These are phyloP conservation scores for Microsporum canis DNA, from an alignment of 2,329 filamentous ascomycete genomes.

Conservation along the genomic window DNA sequence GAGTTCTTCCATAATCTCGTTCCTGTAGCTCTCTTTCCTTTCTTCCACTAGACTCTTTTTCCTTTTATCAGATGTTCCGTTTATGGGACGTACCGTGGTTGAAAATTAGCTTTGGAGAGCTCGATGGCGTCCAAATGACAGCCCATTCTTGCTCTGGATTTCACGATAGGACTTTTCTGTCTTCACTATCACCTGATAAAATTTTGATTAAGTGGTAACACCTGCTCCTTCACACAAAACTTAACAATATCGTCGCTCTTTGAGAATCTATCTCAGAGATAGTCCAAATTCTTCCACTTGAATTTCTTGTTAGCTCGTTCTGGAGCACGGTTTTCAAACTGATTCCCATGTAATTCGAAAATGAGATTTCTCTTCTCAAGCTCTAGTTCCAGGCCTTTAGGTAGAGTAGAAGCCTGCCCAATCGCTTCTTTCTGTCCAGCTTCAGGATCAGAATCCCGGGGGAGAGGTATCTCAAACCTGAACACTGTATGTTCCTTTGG, in stretches of 20 bases:
- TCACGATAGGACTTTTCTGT: too few species aligned
- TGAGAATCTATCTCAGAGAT: slow-evolving; percentile 45
- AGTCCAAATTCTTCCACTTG: slow-evolving; percentile 67
- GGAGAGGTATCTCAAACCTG: slow-evolving; percentile 55
- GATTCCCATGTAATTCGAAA: slow-evolving; percentile 79
- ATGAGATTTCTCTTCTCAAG: slow-evolving; percentile 41
- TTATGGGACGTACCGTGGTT: background rate
- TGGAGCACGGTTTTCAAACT: slow-evolving; percentile 69
- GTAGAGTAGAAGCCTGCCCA: background rate
- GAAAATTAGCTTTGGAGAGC: too few species aligned
- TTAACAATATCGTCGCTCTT: background rate
- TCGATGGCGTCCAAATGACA: too few species aligned
- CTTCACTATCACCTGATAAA: too few species aligned
- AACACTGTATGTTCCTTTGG: slow-evolving; percentile 90
- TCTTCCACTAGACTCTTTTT: background rate
- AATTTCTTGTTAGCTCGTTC: slow-evolving; percentile 88
- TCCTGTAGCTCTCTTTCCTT: background rate
- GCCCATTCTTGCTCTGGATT: too few species aligned
- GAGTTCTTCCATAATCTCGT: background rate
- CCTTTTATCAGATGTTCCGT: background rate
- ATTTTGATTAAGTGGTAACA: too few species aligned
- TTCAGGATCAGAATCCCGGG: slow-evolving; percentile 8
- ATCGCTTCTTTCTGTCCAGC: background rate
- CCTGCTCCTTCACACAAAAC: background rate
- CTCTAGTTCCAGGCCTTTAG: background rate